Evolutionary conservation across 352 stramenopile species (phyloP).

Genomic region (Pythium vanterpoolii): DNA sequence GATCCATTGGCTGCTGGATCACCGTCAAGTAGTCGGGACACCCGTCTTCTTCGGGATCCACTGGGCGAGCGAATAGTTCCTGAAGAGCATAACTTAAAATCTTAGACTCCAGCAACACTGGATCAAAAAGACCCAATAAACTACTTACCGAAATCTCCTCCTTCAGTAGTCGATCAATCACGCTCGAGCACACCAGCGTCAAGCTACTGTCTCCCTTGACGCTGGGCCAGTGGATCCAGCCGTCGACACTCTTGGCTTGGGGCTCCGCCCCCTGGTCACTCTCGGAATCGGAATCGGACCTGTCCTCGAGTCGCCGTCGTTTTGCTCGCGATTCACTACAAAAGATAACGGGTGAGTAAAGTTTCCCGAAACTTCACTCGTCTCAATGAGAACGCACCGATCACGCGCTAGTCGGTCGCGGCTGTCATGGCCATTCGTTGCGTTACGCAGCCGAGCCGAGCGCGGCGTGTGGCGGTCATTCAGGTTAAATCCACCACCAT

Average conservation of each 20-base stretch:
- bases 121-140: background rate
- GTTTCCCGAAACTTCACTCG: background rate
- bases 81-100: conserved; percentile 15
- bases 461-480: background rate
- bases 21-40: conserved; percentile 84
- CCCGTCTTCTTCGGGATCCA: conserved; percentile 77
- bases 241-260: conserved; percentile 16
- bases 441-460: background rate
- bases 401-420: conserved; percentile 53
- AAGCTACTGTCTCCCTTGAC: conserved; percentile 45
- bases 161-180: conserved; percentile 64
- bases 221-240: conserved; percentile 75
- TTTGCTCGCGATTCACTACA: conserved; percentile 65
- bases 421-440: conserved; percentile 25
- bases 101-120: background rate
- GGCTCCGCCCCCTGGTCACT: conserved; percentile 17
- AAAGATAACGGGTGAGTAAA: background rate
- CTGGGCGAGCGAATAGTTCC: conserved; percentile 80
- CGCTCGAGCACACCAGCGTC: conserved; percentile 52
- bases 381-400: conserved; percentile 31
- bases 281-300: conserved; percentile 49
- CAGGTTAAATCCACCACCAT: too few species aligned
- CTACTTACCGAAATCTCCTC: conserved; percentile 62
- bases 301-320: conserved; percentile 39
- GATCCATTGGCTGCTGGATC: conserved; percentile 82